A percentile compares a stretch with the other conserved stretches of the same genome.
These are phyloP conservation scores for Globisporangium spiculum DNA, from an alignment of 352 stramenopile species.

Conservation along the genomic window DNA sequence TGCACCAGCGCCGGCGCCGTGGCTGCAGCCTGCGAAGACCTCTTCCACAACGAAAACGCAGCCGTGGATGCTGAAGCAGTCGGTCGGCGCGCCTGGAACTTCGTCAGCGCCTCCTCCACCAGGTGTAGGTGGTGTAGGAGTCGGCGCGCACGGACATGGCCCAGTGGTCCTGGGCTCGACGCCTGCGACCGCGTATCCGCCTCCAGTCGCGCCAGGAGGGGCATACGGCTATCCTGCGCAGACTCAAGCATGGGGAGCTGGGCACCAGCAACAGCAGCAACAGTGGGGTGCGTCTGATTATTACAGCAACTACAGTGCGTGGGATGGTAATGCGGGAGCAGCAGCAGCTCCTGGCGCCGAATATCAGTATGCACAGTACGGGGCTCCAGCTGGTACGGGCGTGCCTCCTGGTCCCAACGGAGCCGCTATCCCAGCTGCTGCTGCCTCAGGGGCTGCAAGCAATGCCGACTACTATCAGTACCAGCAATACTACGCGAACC, in stretches of 20 bases:
- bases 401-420: slow-evolving; percentile 1
- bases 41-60: slow-evolving; percentile 33
- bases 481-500: slow-evolving; percentile 28
- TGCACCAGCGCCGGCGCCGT: slow-evolving; percentile 41
- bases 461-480: slow-evolving; percentile 41
- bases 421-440: neutral
- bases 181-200: slow-evolving; percentile 49
- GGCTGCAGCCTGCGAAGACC: slow-evolving; percentile 63
- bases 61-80: slow-evolving; percentile 67
- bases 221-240: slow-evolving; percentile 23
- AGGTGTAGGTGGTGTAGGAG: slow-evolving; percentile 9
- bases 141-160: slow-evolving; percentile 8
- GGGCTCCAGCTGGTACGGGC: slow-evolving; percentile 13
- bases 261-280: slow-evolving; percentile 25
- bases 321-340: slow-evolving; percentile 26
- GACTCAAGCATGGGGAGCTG: slow-evolving; percentile 19
- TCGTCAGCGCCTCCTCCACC: slow-evolving; percentile 26
- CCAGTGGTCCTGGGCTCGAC: slow-evolving; percentile 36
- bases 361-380: slow-evolving; percentile 34
- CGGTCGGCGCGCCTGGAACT: slow-evolving; percentile 37
- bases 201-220: slow-evolving; percentile 32
- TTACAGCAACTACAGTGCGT: slow-evolving; percentile 41
- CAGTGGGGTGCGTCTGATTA: slow-evolving; percentile 35
- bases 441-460: neutral
- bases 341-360: slow-evolving; percentile 15